A percentile compares a stretch with the other conserved stretches of the same genome.
These are phyloP conservation scores for Pelargonium citronellum DNA, from an alignment of 441 rosid genomes.

Conservation along the genomic window DNA sequence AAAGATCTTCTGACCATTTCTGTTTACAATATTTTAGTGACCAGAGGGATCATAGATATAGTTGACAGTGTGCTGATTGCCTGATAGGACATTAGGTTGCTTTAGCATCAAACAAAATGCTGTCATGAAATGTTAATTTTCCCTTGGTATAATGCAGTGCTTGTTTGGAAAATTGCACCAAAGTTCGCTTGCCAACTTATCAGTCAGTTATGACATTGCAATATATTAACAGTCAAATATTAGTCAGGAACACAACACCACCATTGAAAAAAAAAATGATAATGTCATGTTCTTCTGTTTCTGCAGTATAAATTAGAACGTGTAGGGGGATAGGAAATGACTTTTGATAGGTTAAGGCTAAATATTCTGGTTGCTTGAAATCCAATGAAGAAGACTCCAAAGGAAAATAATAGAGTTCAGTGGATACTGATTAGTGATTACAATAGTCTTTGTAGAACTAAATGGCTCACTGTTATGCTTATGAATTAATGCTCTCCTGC, in stretches of 20 bases:
- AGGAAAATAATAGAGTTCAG: background rate
- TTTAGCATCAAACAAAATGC: background rate
- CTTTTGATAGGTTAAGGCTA: background rate
- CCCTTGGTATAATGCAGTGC: background rate
- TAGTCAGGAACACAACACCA: background rate
- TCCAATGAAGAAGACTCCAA: background rate
- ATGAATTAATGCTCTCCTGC: conserved; percentile 20
- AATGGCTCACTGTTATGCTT: conserved; percentile 4
- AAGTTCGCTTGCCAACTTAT: background rate
- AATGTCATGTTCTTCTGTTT: background rate
- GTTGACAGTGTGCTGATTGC: background rate
- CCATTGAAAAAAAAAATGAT: no score
- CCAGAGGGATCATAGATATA: conserved; percentile 9
- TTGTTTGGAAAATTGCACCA: background rate
- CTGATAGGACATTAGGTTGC: background rate
- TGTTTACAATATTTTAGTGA: conserved; percentile 2
- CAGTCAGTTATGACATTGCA: conserved; percentile 6
- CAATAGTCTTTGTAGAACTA: background rate
- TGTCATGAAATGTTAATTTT: background rate
- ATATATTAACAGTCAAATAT: background rate
- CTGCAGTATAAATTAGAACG: background rate
- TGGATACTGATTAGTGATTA: background rate
- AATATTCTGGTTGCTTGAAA: background rate
- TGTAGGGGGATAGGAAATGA: background rate
- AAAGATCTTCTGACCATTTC: conserved; percentile 4